Evolutionary conservation across 495 filamentous ascomycete genomes (phyloP).

Genomic region (Penicilliopsis zonata): DNA sequence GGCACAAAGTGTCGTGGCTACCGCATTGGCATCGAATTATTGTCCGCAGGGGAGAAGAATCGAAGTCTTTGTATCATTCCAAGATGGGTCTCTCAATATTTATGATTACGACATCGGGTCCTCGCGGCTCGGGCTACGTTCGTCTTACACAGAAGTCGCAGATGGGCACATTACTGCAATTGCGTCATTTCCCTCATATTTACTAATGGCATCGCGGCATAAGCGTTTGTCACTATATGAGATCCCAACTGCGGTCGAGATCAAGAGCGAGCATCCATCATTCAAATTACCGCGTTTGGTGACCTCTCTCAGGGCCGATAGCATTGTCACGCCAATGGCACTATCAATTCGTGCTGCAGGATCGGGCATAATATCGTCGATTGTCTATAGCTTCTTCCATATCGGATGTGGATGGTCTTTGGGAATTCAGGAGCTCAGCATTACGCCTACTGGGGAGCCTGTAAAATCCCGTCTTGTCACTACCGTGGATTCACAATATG

Average conservation of each 20-base stretch:
- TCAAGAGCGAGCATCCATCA: conserved; percentile 2
- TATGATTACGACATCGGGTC: conserved; percentile 44
- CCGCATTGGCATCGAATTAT: conserved; percentile 52
- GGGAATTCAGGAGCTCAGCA: conserved; percentile 76
- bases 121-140: conserved; percentile 31
- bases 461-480: conserved; percentile 42
- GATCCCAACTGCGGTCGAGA: conserved; percentile 22
- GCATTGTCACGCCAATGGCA: conserved; percentile 64
- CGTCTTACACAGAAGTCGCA: conserved; percentile 38
- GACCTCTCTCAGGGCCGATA: conserved; percentile 72
- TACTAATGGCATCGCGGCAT: conserved; percentile 62
- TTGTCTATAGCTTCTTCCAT: conserved; percentile 62
- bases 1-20: conserved; percentile 22
- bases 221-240: conserved; percentile 67
- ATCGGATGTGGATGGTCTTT: conserved; percentile 66
- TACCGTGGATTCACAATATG: conserved; percentile 31
- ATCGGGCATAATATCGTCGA: conserved; percentile 55
- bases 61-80: conserved; percentile 58
- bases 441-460: conserved; percentile 41
- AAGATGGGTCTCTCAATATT: conserved; percentile 59
- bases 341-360: conserved; percentile 58
- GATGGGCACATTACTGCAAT: conserved; percentile 64
- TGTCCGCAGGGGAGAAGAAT: conserved; percentile 15
- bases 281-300: conserved; percentile 44
- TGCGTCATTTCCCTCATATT: conserved; percentile 61